A percentile compares a stretch with the other conserved stretches of the same genome.
Evolutionary conservation across 2,329 filamentous ascomycete genomes (phyloP).

Genomic region (Pseudogymnoascus sp.): DNA sequence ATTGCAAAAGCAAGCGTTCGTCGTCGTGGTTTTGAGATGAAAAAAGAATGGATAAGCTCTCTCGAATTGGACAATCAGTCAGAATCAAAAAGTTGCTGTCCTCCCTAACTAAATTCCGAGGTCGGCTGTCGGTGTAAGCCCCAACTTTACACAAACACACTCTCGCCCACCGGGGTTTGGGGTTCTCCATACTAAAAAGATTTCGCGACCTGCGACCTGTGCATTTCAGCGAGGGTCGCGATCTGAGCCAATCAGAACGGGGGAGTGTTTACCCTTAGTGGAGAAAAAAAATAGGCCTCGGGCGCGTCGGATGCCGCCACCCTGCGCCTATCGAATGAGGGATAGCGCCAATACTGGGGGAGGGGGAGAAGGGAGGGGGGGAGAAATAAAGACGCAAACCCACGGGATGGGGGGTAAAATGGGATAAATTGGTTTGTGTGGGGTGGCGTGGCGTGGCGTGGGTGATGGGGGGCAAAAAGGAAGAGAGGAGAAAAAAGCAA

Average conservation of each 20-base stretch:
- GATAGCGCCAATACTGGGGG: neutral
- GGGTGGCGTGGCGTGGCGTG: neutral
- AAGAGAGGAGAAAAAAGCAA: neutral
- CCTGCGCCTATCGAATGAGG: neutral
- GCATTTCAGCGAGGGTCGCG: neutral
- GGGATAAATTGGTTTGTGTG: neutral
- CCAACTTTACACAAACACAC: neutral
- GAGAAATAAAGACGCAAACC: neutral
- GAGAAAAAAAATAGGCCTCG: neutral
- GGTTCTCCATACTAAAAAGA: neutral
- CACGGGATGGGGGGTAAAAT: neutral
- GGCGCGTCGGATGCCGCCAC: constrained; percentile 4
- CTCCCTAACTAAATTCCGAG: neutral
- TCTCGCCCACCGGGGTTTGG: neutral
- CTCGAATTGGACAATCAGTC: neutral
- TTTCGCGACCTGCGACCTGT: neutral
- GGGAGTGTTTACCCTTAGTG: neutral
- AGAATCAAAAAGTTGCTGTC: neutral
- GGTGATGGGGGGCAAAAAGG: neutral
- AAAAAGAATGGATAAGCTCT: neutral
- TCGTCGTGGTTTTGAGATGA: neutral
- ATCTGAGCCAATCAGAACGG: neutral
- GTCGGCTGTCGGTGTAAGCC: neutral
- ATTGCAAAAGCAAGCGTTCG: neutral
- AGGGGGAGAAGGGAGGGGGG: neutral